Percentiles rank a stretch among this genome's conserved stretches.
phyloP scores from a whole-genome alignment of 176 grass and related monocot genomes.

The Lolium perenne region DNA sequence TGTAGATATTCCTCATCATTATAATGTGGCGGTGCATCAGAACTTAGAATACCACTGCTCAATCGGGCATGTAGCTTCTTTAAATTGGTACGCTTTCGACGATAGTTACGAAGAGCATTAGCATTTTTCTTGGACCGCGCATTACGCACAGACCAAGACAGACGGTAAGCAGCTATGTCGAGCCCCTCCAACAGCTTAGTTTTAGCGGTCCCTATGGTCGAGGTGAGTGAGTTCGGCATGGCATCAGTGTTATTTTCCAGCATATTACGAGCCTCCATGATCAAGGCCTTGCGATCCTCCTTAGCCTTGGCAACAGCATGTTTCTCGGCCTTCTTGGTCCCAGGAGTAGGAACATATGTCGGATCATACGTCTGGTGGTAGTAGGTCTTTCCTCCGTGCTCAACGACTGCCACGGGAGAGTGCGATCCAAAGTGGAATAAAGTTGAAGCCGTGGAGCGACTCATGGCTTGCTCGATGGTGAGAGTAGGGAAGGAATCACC shows the following conservation, averaged over 20 bases:
- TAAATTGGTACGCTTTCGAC: not conserved
- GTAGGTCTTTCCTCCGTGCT: not conserved
- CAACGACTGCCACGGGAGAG: not conserved
- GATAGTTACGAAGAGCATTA: not conserved
- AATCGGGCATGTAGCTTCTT: not conserved
- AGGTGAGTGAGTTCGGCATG: too few species aligned
- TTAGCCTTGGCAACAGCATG: not conserved
- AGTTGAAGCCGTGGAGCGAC: not conserved
- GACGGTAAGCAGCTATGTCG: not conserved
- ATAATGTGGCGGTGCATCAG: not conserved
- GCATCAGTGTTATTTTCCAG: not conserved
- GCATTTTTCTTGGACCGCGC: not conserved
- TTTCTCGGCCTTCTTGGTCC: not conserved
- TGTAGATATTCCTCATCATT: not conserved
- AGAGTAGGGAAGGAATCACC: slow-evolving; percentile 8
- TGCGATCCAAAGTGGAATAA: not conserved
- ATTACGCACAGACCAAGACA: not conserved
- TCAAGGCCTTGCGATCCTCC: too few species aligned
- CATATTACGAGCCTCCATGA: not conserved
- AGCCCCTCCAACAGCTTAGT: not conserved
- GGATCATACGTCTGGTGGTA: not conserved
- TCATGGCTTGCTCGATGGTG: not conserved
- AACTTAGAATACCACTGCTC: not conserved
- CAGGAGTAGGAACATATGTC: fast-evolving
- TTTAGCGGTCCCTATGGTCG: not conserved